Evolutionary conservation across 805 yeast species (phyloP), one percentile per base, ranked within the genome.

Genomic region (Martiniozyma abietophila): DNA sequence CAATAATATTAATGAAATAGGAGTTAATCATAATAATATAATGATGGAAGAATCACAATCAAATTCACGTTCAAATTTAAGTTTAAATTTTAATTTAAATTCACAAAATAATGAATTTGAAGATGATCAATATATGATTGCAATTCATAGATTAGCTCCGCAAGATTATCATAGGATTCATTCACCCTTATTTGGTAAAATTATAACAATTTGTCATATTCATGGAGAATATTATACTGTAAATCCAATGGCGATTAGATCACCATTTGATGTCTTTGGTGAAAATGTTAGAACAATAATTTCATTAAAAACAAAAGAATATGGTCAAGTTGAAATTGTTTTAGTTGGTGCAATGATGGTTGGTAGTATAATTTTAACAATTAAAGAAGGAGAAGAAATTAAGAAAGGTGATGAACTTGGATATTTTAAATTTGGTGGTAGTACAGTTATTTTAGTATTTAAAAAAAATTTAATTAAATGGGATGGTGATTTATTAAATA

Each of bases 331-430:
- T 14, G 61, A 81, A 41, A 67, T 83, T 59, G 72, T 85, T 16
- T 76, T 92, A 5, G 84, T 89, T 4, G 98, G 98, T 23, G 98
- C 98, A 0, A 89, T 92, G 97, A 86, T 89, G 96, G 98, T 89
- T 3, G 97, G 97, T 0, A 80, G 95, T 2, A 86, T 80, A 2
- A 69, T 85, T 0, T 54, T 89, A 19, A 77, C 89, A 0, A 78
- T 76, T 11, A 52, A 68, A 34, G 71, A 67, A 29, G 85, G 84
- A 2, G 74, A 74, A 28, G 25, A 34, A 0, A 65, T 89, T 4
- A 47, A 58, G 7, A 65, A 88, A 29, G 82, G 92, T 4, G 88
- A 82, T 27, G 97, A 89, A 48, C 57, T 89, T 18, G 98, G 98
- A 0, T 89, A 84, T 51, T 89, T 89, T 68, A 84, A 88, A 52